phyloP scores from a whole-genome alignment of 164 flowering plant species.

The Vitis cinerea region DNA sequence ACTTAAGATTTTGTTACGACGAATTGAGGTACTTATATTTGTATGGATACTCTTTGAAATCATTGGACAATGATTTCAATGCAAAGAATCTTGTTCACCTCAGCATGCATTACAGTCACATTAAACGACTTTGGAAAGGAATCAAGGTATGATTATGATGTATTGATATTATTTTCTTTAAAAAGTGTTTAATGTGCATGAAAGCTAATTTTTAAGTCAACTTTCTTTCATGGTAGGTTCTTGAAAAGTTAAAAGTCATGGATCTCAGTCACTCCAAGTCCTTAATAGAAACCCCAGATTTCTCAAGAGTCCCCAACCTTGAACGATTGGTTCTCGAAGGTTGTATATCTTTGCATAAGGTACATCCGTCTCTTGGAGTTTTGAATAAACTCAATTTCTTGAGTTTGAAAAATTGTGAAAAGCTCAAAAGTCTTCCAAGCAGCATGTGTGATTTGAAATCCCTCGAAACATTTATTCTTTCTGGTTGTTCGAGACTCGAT shows the following conservation, averaged over 20 bases:
- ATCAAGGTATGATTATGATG: too few relatives aligned
- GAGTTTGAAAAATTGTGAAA: too few relatives aligned
- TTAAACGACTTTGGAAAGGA: too few relatives aligned
- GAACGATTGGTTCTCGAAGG: conserved; percentile 10
- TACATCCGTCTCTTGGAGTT: conserved; percentile 16
- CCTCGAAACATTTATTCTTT: not conserved
- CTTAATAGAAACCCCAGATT: too few relatives aligned
- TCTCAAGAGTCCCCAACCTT: not conserved
- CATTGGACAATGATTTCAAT: conserved; percentile 1
- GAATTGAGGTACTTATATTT: conserved; percentile 6
- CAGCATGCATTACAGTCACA: conserved; percentile 12
- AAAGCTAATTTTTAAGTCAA: too few relatives aligned
- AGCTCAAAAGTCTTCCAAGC: too few relatives aligned
- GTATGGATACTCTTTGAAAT: not conserved
- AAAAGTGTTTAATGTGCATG: too few relatives aligned
- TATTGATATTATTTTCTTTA: too few relatives aligned
- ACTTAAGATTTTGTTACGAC: not conserved
- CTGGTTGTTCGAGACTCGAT: too few relatives aligned
- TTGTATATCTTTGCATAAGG: conserved; percentile 13
- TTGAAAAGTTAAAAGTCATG: too few relatives aligned
- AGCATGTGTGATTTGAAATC: not conserved
- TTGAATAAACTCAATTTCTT: not conserved
- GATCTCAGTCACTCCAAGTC: too few relatives aligned
- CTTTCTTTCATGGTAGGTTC: too few relatives aligned
- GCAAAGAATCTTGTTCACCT: conserved; percentile 10